These are phyloP conservation scores for Aspergillus kassunensis DNA, from an alignment of 495 filamentous ascomycete species.

Conservation along the genomic window DNA sequence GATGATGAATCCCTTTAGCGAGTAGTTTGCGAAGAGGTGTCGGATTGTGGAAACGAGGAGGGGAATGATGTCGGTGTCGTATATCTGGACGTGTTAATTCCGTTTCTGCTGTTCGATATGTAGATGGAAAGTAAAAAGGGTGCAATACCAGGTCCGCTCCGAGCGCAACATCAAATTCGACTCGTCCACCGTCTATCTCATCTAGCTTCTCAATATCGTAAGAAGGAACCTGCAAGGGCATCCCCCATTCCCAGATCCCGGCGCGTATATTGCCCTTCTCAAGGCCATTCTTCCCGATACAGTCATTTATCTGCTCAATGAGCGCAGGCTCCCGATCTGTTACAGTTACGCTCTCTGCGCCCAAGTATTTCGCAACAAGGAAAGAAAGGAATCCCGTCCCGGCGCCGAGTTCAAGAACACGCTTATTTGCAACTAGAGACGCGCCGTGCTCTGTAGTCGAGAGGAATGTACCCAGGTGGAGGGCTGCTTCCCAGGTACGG, in stretches of 20 bases:
- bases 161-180: conserved; percentile 43
- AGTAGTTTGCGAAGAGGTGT: conserved; percentile 50
- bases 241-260: conserved; percentile 41
- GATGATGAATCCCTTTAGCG: conserved; percentile 48
- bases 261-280: conserved; percentile 40
- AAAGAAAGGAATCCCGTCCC: conserved; percentile 86
- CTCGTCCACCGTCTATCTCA: not conserved
- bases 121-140: conserved; percentile 7
- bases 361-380: conserved; percentile 70
- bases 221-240: conserved; percentile 16
- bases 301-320: conserved; percentile 63
- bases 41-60: conserved; percentile 53
- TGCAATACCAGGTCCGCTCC: conserved; percentile 51
- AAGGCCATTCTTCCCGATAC: conserved; percentile 62
- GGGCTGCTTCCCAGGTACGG: conserved; percentile 88
- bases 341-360: conserved; percentile 57
- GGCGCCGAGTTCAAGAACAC: conserved; percentile 80
- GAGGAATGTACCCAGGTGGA: conserved; percentile 79
- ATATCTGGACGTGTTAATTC: conserved; percentile 45
- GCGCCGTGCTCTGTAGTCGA: conserved; percentile 39
- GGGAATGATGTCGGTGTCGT: conserved; percentile 57
- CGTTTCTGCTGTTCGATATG: not conserved
- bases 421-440: conserved; percentile 49
- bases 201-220: conserved; percentile 1
- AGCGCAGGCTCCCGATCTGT: conserved; percentile 80